Percentiles rank a stretch among this genome's conserved stretches.
Evolutionary conservation across 148 eudicot species (phyloP).

Genomic region (Chenopodium berlandieri): DNA sequence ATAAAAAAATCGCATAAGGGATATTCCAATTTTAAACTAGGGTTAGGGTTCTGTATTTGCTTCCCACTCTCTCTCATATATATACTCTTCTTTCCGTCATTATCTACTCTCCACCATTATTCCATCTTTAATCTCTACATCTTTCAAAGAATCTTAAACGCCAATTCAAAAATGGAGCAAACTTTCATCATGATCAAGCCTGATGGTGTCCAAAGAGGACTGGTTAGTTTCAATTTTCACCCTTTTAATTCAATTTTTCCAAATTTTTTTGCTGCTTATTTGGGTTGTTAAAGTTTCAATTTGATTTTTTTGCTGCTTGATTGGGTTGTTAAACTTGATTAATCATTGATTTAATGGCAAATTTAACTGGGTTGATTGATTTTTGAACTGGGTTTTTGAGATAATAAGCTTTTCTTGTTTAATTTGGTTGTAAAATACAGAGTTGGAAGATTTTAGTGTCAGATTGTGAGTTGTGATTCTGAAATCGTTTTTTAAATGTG

Average conservation of each 20-base stretch:
- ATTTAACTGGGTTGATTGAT: background rate
- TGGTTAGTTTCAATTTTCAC: slow-evolving; percentile 33
- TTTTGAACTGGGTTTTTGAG: slow-evolving; percentile 4
- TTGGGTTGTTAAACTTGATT: background rate
- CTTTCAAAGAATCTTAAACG: background rate
- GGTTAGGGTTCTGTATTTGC: slow-evolving; percentile 22
- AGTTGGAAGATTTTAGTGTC: background rate
- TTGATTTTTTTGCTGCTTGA: too few relatives aligned
- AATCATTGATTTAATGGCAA: background rate
- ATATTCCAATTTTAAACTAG: slow-evolving; percentile 22
- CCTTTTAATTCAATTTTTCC: background rate
- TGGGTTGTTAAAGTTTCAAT: background rate
- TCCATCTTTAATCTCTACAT: background rate
- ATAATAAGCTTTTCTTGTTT: background rate
- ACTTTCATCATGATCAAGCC: slow-evolving; percentile 89
- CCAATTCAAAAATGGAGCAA: slow-evolving; percentile 54
- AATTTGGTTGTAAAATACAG: background rate
- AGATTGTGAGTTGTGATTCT: background rate
- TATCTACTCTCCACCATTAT: background rate
- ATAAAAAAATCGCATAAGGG: too few relatives aligned
- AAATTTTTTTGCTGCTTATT: background rate
- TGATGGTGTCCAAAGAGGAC: slow-evolving; percentile 79
- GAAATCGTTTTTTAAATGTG: background rate
- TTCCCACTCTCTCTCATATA: background rate
- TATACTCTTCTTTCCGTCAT: slow-evolving; percentile 10